Evolutionary conservation across 768 basidiomycete genomes (phyloP), one percentile per base, ranked within the genome.

Genomic region (Tricholoma matsutake): DNA sequence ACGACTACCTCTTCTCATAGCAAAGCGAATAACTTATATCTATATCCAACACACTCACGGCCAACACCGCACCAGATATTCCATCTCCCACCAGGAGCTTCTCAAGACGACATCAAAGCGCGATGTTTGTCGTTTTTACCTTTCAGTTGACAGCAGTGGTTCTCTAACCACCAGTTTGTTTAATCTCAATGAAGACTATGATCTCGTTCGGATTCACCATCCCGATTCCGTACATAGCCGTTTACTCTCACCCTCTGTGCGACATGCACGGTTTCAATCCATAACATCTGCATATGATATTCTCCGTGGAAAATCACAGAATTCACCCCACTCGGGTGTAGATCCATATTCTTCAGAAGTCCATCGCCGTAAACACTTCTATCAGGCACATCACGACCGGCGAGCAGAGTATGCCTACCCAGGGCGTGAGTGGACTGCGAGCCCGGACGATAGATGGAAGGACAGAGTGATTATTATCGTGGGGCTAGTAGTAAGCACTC

Each of bases 61-160:
- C 88, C 89, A 10, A 83, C 86, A 0, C 86, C 89, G 0, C 77
- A 87, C 70, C 84, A 91, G 71, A 89, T 91, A 58, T 91, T 91
- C 68, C 89, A 89, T 67, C 79, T 91, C 3, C 74, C 82, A 2
- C 67, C 64, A 1, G 74, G 77, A 20, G 86, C 87, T 18, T 80
- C 84, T 0, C 85, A 84, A 66, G 68, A 73, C 34, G 81, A 88
- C 25, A 85, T 91, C 63, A 91, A 91, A 73, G 62, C 80, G 25
- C 79, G 89, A 70, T 91, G 89, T 90, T 67, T 68, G 86, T 77
- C 51, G 34, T n/a, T n/a, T n/a, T n/a, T n/a, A n/a, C 37, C 35
- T 57, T 29, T 45, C 7, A 9, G 22, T 28, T 7, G 39, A 32
- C 31, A 22, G 10, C 25, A 43, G 54, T 22, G 18, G 8, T n/a